Evolutionary conservation across 345 rosid species (phyloP), one percentile per base, ranked within the genome.

Genomic region (Eucalyptus tenuipes): DNA sequence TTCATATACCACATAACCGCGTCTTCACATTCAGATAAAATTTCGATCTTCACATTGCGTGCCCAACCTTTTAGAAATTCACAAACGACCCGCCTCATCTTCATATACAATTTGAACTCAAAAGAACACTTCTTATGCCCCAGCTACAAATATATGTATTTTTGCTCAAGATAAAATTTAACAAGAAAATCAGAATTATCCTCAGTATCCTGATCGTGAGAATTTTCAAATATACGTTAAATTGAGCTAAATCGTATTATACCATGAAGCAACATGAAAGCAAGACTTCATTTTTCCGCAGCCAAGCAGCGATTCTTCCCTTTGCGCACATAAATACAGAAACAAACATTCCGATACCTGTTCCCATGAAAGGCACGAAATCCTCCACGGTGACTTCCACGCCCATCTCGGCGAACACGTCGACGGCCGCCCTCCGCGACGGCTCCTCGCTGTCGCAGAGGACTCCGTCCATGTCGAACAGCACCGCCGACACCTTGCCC

Each of bases 381-480:
- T 98, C 99, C n/a, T 98, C 97, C 12, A 89, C 95, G 0, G 96
- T 95, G 61, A 94, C 98, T 87, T 94, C 91, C 68, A 96, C 95
- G 45, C 99, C 99, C 98, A 96, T 96, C 90, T 96, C 99, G 3
- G 96, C 90, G 86, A 97, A 97, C 84, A 96, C 91, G 90, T 96
- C 99, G 7, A 97, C 99, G 84, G 92, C 99, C 5, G 99, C 99
- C 90, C 91, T 92, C 93, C 98, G 95, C n/a, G 99, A 97, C 85
- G 95, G 97, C 89, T 94, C 95, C 90, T 96, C 99, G 88, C 99
- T 96, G 90, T 96, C 92, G 87, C 98, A 95, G 64, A 96, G 89
- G 88, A 96, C 99, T 33, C 99, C 99, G 89, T 97, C 99, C 99
- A 97, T 96, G 89, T 96, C 99, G 87, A 96, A 97, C 12, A 96